These are phyloP conservation scores for Aureobasidium mangrovei DNA, from an alignment of 2,329 filamentous ascomycete species.

Conservation along the genomic window DNA sequence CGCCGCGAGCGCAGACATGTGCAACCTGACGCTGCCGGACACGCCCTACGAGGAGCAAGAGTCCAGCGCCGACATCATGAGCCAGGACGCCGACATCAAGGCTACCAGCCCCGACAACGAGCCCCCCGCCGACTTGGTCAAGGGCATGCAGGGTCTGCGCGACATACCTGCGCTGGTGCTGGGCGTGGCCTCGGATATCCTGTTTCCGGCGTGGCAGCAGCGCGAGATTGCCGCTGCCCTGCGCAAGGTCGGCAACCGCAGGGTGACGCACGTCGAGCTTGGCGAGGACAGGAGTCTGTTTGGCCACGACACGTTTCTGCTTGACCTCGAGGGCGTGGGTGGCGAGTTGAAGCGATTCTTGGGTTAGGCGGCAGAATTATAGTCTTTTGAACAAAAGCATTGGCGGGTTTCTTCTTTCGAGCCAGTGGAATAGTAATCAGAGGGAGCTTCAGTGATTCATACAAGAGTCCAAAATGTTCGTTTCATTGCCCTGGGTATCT, in stretches of 20 bases:
- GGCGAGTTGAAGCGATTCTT: conserved; percentile 75
- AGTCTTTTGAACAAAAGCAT: not conserved
- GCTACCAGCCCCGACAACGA: conserved; percentile 24
- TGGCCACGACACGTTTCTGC: conserved; percentile 89
- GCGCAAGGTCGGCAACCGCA: conserved; percentile 64
- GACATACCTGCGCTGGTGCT: conserved; percentile 79
- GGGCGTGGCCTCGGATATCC: conserved; percentile 88
- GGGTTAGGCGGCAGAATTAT: conserved; percentile 34
- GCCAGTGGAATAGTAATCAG: not conserved
- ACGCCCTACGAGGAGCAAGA: conserved; percentile 79
- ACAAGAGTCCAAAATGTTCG: not conserved
- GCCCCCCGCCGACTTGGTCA: conserved; percentile 71
- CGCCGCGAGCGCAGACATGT: conserved; percentile 41
- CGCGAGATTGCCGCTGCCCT: conserved; percentile 83
- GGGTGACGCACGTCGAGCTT: conserved; percentile 80
- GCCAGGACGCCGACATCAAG: conserved; percentile 22
- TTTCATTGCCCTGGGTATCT: not conserved
- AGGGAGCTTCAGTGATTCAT: not conserved
- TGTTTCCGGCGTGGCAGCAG: conserved; percentile 98
- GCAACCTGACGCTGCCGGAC: conserved; percentile 74
- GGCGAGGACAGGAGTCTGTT: conserved; percentile 92
- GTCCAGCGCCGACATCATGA: conserved; percentile 33
- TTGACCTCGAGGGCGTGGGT: conserved; percentile 87
- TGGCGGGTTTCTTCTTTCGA: not conserved
- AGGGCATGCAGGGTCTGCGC: conserved; percentile 61